Base-by-base conservation (phyloP, 2,329 filamentous ascomycete species). In the Tolypocladium nubicola region DNA sequence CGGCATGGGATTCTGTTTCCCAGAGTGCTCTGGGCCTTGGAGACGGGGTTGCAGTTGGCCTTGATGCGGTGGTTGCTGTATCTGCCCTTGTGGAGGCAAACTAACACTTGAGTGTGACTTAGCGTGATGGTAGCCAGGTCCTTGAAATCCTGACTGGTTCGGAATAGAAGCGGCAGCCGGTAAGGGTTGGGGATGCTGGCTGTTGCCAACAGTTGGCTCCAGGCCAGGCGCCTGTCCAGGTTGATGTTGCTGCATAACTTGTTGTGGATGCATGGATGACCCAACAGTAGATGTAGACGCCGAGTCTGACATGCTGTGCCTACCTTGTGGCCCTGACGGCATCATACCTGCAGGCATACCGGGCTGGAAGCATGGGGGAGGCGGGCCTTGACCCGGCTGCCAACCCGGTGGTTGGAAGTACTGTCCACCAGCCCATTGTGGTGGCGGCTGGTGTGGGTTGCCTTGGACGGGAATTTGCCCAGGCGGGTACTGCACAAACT, bases 321-420 rank as follows among this genome's bases (percentile, higher is more conserved):
- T 30, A 8, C 9, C 23, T 39, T 54, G 38, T 26, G 39, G 38
- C n/a, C 38, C 52, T 14, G 52, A 23, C n/a, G 37, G 52, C 55
- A 53, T 56, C 52, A 57, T 56, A 35, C 55, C 52, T 10, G 53
- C 52, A 11, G 55, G 53, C 19, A 41, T 35, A 23, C 43, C 19
- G 19, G 33, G 14, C 33, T 58, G 53, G 43, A 56, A 58, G 4
- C 54, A 40, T 16, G 30, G 21, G 8, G 40, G 33, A 30, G 43
- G 35, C 26, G 35, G 26, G 30, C 56, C 43, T 7, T 60, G 52
- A 43, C 59, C 54, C 5, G 55, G 53, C 47, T 61, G 61, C 52
- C 58, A 57, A 10, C 50, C 49, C 35, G 40, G 39, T 13, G 49
- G 23, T n/a, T 54, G 56, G 23, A 43, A 52, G 23, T 59, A 53